These are phyloP conservation scores for Dictyostelium firmibasis DNA, from an alignment of 78 protist genomes.

Conservation along the genomic window DNA sequence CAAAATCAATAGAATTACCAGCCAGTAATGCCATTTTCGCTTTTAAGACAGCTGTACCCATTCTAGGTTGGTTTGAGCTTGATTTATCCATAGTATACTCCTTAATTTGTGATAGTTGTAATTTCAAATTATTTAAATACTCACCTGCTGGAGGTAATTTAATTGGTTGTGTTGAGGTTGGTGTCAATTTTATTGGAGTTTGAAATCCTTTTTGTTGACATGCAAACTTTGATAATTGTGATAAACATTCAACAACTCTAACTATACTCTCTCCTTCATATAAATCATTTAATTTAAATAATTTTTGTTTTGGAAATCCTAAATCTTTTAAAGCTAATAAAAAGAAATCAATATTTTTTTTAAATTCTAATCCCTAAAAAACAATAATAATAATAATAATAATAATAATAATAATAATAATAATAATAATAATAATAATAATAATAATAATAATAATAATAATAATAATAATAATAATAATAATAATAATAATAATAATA, in stretches of 20 bases:
- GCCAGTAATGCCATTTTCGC: constrained; percentile 61
- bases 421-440: no score
- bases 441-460: no score
- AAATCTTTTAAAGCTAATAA: constrained; percentile 57
- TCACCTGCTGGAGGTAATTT: constrained; percentile 46
- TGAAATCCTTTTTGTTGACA: background rate
- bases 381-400: no score
- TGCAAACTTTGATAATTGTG: constrained; percentile 10
- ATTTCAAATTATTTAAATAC: constrained; percentile 1
- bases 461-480: no score
- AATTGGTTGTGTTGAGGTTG: background rate
- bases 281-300: constrained; percentile 34
- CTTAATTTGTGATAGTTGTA: constrained; percentile 23
- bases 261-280: constrained; percentile 31
- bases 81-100: constrained; percentile 14
- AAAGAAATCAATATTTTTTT: constrained; percentile 45
- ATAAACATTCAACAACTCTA: constrained; percentile 35
- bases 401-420: no score
- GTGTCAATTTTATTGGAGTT: constrained; percentile 9
- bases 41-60: constrained; percentile 34
- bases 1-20: constrained; percentile 50
- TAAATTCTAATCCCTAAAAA: constrained; percentile 21
- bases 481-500: no score
- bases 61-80: background rate
- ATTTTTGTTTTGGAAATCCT: constrained; percentile 29